Percentiles rank a stretch among this genome's conserved stretches.
Evolutionary conservation across 208 protist genomes (phyloP).

Genomic region (Trypanosoma theileri): DNA sequence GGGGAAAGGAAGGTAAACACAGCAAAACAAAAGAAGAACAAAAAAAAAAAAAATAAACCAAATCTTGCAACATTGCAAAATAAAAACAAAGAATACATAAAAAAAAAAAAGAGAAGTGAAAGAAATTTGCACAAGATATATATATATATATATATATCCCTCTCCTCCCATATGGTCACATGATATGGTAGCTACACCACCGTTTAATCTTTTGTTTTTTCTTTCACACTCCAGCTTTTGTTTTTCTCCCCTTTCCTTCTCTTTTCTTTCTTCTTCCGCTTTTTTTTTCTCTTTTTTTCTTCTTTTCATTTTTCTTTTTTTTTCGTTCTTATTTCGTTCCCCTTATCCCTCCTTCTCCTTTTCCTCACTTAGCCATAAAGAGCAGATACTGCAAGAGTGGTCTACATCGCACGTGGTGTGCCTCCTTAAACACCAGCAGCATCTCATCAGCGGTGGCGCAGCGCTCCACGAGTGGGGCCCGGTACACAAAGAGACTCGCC

Average conservation of each 20-base stretch:
- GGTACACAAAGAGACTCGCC: slow-evolving; percentile 75
- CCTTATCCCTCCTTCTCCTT: not conserved
- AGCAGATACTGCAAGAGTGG: slow-evolving; percentile 71
- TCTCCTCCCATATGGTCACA: not conserved
- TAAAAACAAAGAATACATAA: not conserved
- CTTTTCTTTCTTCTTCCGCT: no score
- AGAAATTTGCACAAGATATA: not conserved
- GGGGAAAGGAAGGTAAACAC: no score
- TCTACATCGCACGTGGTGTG: slow-evolving; percentile 54
- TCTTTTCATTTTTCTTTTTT: not conserved
- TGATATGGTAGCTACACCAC: no score
- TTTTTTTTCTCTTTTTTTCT: not conserved
- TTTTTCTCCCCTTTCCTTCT: no score
- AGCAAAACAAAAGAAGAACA: no score
- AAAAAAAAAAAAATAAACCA: slow-evolving; percentile 5
- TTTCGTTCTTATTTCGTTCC: slow-evolving; percentile 1
- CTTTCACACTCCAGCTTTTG: no score
- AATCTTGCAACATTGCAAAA: not conserved
- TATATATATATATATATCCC: slow-evolving; percentile 13
- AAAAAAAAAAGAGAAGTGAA: not conserved
- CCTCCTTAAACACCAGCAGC: slow-evolving; percentile 57
- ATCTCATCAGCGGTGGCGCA: slow-evolving; percentile 59
- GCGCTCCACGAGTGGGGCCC: slow-evolving; percentile 70
- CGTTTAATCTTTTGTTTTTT: no score
- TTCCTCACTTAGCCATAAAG: slow-evolving; percentile 44